Evolutionary conservation across 768 basidiomycete genomes (phyloP).

Genomic region (Hortiboletus flavorubellus): DNA sequence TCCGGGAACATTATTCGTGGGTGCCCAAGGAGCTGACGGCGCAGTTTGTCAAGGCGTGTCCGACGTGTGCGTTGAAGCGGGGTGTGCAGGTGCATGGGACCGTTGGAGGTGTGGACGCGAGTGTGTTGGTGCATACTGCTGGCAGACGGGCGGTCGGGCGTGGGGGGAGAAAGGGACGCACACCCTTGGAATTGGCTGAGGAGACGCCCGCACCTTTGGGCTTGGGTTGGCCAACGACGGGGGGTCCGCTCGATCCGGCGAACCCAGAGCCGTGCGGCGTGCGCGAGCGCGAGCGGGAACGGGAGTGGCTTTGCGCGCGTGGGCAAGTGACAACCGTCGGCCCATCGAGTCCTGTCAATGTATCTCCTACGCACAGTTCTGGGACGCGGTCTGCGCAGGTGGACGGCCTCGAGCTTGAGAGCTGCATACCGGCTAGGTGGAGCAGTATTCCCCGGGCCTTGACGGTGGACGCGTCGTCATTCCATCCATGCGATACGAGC

Average conservation of each 20-base stretch:
- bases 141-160: neutral
- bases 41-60: constrained; percentile 75
- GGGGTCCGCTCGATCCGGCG: constrained; percentile 26
- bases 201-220: neutral
- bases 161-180: neutral
- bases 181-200: neutral
- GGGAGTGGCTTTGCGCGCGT: neutral
- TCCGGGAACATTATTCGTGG: constrained; percentile 74
- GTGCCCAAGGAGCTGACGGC: constrained; percentile 82
- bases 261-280: constrained; percentile 16
- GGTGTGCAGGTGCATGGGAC: constrained; percentile 34
- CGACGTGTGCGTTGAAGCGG: constrained; percentile 59
- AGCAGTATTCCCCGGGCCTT: neutral
- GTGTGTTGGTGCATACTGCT: neutral
- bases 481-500: neutral
- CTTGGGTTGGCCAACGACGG: constrained; percentile 20
- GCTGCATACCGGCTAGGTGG: constrained; percentile 2
- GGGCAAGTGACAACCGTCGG: neutral
- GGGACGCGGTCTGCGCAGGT: neutral
- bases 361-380: neutral
- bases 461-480: neutral
- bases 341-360: neutral
- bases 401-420: neutral
- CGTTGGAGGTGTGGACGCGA: constrained; percentile 2
- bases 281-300: constrained; percentile 2